A percentile compares a stretch with the other conserved stretches of the same genome.
Evolutionary conservation across 352 stramenopile species (phyloP).

Genomic region (Peronospora farinosa): DNA sequence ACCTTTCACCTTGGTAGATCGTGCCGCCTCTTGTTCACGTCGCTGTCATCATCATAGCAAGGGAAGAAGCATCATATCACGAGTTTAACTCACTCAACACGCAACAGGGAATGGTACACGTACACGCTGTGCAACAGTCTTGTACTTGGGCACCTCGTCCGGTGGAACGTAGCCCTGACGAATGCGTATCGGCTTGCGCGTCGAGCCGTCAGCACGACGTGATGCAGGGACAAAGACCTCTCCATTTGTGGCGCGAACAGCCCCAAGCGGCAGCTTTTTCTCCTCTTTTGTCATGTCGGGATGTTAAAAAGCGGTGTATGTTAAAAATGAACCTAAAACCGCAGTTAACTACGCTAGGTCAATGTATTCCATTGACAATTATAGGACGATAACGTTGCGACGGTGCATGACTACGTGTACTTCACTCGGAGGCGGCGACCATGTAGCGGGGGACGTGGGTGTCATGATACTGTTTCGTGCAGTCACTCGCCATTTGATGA

Average conservation of each 20-base stretch:
- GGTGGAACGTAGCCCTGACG: slow-evolving; percentile 74
- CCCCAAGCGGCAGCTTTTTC: slow-evolving; percentile 44
- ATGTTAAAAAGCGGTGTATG: not conserved
- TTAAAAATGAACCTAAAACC: not conserved
- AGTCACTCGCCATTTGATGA: slow-evolving; percentile 6
- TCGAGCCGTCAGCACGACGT: slow-evolving; percentile 58
- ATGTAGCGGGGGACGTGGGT: slow-evolving; percentile 1
- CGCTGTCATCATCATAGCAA: slow-evolving; percentile 7
- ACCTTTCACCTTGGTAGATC: slow-evolving; percentile 10
- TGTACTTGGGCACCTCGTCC: slow-evolving; percentile 79
- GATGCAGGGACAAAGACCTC: slow-evolving; percentile 61
- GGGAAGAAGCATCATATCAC: slow-evolving; percentile 5
- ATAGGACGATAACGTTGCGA: slow-evolving; percentile 21
- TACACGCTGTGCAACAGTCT: slow-evolving; percentile 59
- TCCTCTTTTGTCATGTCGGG: slow-evolving; percentile 9
- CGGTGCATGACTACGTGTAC: slow-evolving; percentile 19
- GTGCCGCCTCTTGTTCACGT: slow-evolving; percentile 21
- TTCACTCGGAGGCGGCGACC: slow-evolving; percentile 8
- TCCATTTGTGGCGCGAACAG: slow-evolving; percentile 53
- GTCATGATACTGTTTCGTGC: not conserved
- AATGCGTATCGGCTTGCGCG: slow-evolving; percentile 76
- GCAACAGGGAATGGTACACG: slow-evolving; percentile 3
- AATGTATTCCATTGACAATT: not conserved
- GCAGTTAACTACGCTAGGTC: not conserved
- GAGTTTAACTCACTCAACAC: not conserved